These are phyloP conservation scores for Tetradesmus obliquus DNA, from an alignment of 139 green algal species.

Conservation along the genomic window DNA sequence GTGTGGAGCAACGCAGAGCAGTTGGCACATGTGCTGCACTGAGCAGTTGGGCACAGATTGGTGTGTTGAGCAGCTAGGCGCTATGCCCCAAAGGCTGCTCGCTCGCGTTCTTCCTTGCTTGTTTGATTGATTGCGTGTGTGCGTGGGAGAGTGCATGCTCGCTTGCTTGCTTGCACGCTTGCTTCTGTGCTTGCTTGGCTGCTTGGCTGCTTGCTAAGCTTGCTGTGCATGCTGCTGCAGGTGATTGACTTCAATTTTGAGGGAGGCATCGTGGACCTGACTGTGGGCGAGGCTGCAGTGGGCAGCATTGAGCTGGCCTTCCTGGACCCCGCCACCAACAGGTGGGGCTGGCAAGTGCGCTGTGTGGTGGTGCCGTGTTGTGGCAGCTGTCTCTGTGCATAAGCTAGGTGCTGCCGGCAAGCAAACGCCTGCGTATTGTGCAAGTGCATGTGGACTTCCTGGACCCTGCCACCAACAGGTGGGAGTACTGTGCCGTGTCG, in stretches of 20 bases:
- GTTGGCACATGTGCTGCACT: not conserved
- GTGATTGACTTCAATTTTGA: conserved; percentile 60
- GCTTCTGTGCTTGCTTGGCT: too few species aligned
- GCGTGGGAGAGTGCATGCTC: too few species aligned
- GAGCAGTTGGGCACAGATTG: too few species aligned
- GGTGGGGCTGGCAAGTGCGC: not conserved
- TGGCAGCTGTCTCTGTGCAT: not conserved
- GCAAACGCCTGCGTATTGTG: too few species aligned
- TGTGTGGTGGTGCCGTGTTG: not conserved
- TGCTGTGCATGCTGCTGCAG: conserved; percentile 5
- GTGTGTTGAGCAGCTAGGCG: too few species aligned
- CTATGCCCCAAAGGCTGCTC: not conserved
- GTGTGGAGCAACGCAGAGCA: not conserved
- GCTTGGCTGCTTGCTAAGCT: not conserved
- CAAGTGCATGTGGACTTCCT: too few species aligned
- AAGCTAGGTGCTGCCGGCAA: not conserved
- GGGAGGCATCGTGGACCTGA: conserved; percentile 46
- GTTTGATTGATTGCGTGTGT: too few species aligned
- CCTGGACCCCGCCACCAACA: conserved; percentile 78
- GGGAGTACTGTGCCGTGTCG: too few species aligned
- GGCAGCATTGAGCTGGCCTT: conserved; percentile 79
- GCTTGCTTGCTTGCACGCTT: too few species aligned
- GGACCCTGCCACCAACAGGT: too few species aligned
- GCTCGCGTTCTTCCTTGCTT: not conserved
- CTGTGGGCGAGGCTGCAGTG: conserved; percentile 83